Evolutionary conservation across 306 rosid species (phyloP).

Genomic region (Cicer chorassanicum): DNA sequence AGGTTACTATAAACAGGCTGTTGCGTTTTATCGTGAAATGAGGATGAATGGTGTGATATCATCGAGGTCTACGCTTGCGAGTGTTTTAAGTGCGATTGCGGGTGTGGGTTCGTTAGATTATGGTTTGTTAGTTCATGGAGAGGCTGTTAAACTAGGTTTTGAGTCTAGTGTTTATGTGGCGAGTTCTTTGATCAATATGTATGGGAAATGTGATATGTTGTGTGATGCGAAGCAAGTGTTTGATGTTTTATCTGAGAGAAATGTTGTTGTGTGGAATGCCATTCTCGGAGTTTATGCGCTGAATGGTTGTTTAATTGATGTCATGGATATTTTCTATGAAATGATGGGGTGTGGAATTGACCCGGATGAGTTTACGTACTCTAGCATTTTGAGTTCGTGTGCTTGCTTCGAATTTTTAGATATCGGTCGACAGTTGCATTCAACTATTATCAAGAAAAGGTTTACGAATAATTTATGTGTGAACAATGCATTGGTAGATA

Average conservation of each 20-base stretch:
- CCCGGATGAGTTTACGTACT: slow-evolving; percentile 80
- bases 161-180: slow-evolving; percentile 78
- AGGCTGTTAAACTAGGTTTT: slow-evolving; percentile 72
- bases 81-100: slow-evolving; percentile 78
- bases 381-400: slow-evolving; percentile 80
- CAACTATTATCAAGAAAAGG: slow-evolving; percentile 65
- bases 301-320: slow-evolving; percentile 58
- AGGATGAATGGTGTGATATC: slow-evolving; percentile 58
- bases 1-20: slow-evolving; percentile 56
- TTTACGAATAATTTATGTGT: slow-evolving; percentile 60
- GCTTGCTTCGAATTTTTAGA: slow-evolving; percentile 56
- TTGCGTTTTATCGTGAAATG: slow-evolving; percentile 62
- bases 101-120: slow-evolving; percentile 48
- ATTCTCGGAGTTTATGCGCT: slow-evolving; percentile 79
- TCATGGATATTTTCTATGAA: slow-evolving; percentile 56
- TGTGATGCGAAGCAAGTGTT: slow-evolving; percentile 63
- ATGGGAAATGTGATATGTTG: slow-evolving; percentile 65
- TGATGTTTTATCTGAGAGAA: slow-evolving; percentile 57
- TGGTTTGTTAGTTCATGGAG: slow-evolving; percentile 74
- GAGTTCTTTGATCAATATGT: slow-evolving; percentile 89
- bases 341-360: slow-evolving; percentile 58
- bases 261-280: slow-evolving; percentile 76
- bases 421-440: slow-evolving; percentile 70
- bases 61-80: slow-evolving; percentile 85
- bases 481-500: slow-evolving; percentile 77